phyloP scores from a whole-genome alignment of 495 filamentous ascomycete species.

The Jackrogersella multiformis region DNA sequence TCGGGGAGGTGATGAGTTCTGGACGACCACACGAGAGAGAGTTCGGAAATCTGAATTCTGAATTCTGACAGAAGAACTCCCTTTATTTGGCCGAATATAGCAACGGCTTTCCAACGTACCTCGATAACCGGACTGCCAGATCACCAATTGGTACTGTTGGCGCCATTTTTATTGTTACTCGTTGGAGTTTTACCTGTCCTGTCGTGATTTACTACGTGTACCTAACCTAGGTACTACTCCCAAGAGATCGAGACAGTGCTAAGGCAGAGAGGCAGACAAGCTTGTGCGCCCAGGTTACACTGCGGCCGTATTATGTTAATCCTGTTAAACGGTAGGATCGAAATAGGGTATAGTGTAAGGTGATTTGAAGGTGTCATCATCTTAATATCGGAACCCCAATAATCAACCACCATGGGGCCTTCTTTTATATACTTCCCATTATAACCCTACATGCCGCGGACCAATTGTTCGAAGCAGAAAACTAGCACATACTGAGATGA shows the following conservation, averaged over 20 bases:
- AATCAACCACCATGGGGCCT: not conserved
- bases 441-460: not conserved
- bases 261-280: constrained; percentile 5
- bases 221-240: too few species aligned
- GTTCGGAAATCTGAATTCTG: constrained; percentile 22
- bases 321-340: not conserved
- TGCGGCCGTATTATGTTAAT: constrained; percentile 3
- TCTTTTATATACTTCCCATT: not conserved
- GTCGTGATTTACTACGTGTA: constrained; percentile 1
- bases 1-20: not conserved
- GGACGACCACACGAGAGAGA: not conserved
- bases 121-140: not conserved
- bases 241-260: constrained; percentile 8
- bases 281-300: constrained; percentile 22
- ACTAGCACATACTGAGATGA: constrained; percentile 24
- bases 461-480: constrained; percentile 14
- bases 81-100: constrained; percentile 1
- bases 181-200: constrained; percentile 1
- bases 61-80: constrained; percentile 20
- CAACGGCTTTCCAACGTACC: not conserved
- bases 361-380: constrained; percentile 6
- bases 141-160: not conserved
- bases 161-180: constrained; percentile 5
- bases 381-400: constrained; percentile 6
- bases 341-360: not conserved